These are phyloP conservation scores for Pseudonitzschia multistriata DNA, from an alignment of 108 stramenopile species.

Conservation along the genomic window DNA sequence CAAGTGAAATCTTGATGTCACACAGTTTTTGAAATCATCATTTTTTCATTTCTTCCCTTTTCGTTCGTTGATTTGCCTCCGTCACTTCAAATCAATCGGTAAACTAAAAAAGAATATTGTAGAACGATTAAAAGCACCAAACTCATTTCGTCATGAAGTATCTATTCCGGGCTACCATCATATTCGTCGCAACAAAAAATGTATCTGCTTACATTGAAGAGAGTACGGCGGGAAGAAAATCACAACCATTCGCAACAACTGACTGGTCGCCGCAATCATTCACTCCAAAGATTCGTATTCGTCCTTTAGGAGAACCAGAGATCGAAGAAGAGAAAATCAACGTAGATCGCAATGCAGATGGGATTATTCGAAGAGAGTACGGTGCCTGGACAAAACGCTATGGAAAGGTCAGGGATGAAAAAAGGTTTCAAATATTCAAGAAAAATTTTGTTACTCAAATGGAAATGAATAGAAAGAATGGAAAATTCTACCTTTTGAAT, in stretches of 20 bases:
- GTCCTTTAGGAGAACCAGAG: not conserved
- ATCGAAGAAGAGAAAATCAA: conserved; percentile 5
- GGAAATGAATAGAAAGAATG: conserved; percentile 15
- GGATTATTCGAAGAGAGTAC: conserved; percentile 19
- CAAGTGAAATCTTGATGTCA: not conserved
- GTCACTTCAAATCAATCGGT: not conserved
- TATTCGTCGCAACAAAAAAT: not conserved
- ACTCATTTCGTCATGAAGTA: not conserved
- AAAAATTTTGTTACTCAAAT: conserved; percentile 12
- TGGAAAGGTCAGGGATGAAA: conserved; percentile 11
- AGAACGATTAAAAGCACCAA: not conserved
- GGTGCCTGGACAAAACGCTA: conserved; percentile 13
- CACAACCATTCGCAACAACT: not conserved
- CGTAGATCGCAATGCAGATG: conserved; percentile 12
- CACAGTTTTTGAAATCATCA: not conserved
- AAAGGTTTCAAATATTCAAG: conserved; percentile 20
- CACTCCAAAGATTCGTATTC: not conserved
- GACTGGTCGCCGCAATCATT: not conserved
- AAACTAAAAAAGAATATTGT: not conserved
- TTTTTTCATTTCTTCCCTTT: not conserved
- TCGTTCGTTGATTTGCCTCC: not conserved
- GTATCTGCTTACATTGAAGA: conserved; percentile 13
- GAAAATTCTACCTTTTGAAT: conserved; percentile 16
- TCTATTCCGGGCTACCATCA: not conserved
- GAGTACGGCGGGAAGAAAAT: not conserved